A percentile compares a stretch with the other conserved stretches of the same genome.
phyloP scores from a whole-genome alignment of 768 basidiomycete species.

The Suillus ampliporus region DNA sequence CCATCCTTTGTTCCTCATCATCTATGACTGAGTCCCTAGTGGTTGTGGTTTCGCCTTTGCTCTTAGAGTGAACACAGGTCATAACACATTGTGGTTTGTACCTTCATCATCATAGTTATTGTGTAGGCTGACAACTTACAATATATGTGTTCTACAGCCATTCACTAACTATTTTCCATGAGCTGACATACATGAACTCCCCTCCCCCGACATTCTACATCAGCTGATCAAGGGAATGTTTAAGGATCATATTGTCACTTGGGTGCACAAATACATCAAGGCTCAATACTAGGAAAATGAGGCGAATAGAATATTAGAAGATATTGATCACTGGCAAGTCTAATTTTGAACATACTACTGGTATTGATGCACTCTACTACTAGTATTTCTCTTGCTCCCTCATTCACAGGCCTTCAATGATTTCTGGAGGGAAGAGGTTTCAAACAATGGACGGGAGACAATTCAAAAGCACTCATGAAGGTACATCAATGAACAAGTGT shows the following conservation, averaged over 20 bases:
- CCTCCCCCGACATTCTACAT: constrained; percentile 20
- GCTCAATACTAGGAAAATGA: constrained; percentile 18
- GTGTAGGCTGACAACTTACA: neutral
- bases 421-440: constrained; percentile 24
- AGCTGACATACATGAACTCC: no score
- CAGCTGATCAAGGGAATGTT: constrained; percentile 49
- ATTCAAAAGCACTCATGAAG: constrained; percentile 31
- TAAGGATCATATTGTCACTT: constrained; percentile 47
- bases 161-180: constrained; percentile 23
- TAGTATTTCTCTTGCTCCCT: no score
- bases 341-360: neutral
- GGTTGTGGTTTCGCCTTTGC: no score
- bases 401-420: constrained; percentile 18
- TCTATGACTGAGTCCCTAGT: no score
- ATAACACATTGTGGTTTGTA: constrained; percentile 38
- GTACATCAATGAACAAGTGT: constrained; percentile 5
- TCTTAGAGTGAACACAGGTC: no score
- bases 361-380: constrained; percentile 1
- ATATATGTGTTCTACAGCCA: no score
- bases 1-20: no score
- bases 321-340: neutral
- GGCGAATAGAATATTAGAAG: constrained; percentile 11
- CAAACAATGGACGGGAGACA: constrained; percentile 29
- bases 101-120: constrained; percentile 27
- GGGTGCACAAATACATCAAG: constrained; percentile 32